Percentiles rank a stretch among this genome's conserved stretches.
Evolutionary conservation across 2,329 filamentous ascomycete genomes (phyloP).

Genomic region (Thielaviopsis euricoi): DNA sequence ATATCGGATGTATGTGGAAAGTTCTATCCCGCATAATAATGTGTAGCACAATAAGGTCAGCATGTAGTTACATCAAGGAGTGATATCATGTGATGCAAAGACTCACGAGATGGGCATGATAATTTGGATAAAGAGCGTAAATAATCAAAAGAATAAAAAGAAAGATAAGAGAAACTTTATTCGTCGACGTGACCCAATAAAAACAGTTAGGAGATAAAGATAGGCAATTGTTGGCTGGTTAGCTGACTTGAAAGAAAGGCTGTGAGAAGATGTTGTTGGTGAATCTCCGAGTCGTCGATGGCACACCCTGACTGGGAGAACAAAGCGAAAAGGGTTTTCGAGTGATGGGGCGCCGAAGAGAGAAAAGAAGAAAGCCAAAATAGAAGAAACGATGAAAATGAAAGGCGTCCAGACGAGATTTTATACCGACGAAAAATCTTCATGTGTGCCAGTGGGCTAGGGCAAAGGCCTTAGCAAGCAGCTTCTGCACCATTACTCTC

Average conservation of each 20-base stretch:
- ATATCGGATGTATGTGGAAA: not conserved
- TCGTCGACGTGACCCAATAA: no score
- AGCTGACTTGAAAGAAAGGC: not conserved
- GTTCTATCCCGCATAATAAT: not conserved
- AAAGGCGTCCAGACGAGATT: not conserved
- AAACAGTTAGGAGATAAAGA: no score
- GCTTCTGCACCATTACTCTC: not conserved
- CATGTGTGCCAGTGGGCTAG: not conserved
- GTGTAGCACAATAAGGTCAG: no score
- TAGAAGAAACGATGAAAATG: not conserved
- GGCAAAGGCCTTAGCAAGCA: not conserved
- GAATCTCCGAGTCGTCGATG: not conserved
- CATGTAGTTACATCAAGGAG: no score
- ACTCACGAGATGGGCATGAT: no score
- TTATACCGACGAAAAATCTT: not conserved
- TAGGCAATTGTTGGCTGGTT: not conserved
- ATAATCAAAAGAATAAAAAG: no score
- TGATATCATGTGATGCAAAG: no score
- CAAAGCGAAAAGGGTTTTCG: not conserved
- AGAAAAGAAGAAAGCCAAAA: not conserved
- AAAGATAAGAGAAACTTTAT: no score
- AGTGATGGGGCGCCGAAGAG: not conserved
- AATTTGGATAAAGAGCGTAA: no score
- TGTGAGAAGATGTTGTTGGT: not conserved
- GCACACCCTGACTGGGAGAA: not conserved